phyloP scores from a whole-genome alignment of 2,329 filamentous ascomycete genomes.

The Celoporthe dispersa region DNA sequence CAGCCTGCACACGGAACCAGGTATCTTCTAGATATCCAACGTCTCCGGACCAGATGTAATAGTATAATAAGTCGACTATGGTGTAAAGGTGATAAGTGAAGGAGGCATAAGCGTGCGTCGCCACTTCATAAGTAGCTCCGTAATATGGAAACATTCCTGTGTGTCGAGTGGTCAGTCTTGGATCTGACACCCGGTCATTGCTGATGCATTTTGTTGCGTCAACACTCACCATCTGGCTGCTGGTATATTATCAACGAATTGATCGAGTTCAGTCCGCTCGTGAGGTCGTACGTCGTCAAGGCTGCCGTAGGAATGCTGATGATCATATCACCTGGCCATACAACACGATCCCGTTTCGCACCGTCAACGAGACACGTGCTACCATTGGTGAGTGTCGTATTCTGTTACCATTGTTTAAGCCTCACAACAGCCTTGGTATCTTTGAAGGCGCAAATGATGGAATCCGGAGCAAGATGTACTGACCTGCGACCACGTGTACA shows the following conservation, averaged over 20 bases:
- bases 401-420: conserved; percentile 24
- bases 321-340: conserved; percentile 35
- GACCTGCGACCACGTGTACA: conserved; percentile 9
- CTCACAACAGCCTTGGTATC: background rate
- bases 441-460: background rate
- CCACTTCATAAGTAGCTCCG: conserved; percentile 43
- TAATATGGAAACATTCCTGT: conserved; percentile 50
- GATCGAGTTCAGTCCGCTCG: conserved; percentile 5
- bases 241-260: conserved; percentile 9
- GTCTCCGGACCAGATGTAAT: conserved; percentile 59
- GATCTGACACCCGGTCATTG: background rate
- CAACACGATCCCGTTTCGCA: conserved; percentile 53
- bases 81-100: conserved; percentile 64
- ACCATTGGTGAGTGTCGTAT: conserved; percentile 38
- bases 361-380: conserved; percentile 44
- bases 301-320: conserved; percentile 7
- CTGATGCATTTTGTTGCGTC: background rate
- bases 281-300: conserved; percentile 1
- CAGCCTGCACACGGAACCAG: conserved; percentile 53
- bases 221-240: background rate
- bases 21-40: conserved; percentile 48
- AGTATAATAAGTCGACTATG: conserved; percentile 62
- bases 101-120: conserved; percentile 35
- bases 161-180: background rate
- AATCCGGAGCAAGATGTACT: background rate